Conservation (phyloP, 1,284 basidiomycete genomes). For the Leucocoprinus gongylophorus region DNA sequence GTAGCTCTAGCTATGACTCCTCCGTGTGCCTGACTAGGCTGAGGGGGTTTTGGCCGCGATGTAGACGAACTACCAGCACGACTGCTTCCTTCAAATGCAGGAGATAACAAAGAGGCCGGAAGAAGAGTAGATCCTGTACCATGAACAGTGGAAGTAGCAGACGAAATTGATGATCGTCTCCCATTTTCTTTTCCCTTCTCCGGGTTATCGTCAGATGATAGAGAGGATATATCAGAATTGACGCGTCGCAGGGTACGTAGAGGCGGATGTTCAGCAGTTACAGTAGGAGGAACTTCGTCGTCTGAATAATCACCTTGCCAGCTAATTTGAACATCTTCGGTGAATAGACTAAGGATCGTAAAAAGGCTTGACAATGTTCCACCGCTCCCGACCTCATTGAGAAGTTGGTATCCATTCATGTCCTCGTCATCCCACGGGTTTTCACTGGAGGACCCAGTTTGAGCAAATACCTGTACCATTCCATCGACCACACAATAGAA, state of each 20-base stretch:
- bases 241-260: conserved; percentile 23
- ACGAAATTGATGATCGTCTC: conserved; percentile 50
- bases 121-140: conserved; percentile 30
- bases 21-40: conserved; percentile 34
- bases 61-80: conserved; percentile 16
- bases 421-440: conserved; percentile 74
- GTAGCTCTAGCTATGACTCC: conserved; percentile 84
- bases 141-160: conserved; percentile 61
- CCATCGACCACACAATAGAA: conserved; percentile 97
- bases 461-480: conserved; percentile 79
- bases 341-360: conserved; percentile 93
- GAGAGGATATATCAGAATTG: conserved; percentile 57
- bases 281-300: conserved; percentile 12
- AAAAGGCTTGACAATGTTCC: conserved; percentile 94
- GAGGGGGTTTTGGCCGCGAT: conserved; percentile 10
- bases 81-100: conserved; percentile 22
- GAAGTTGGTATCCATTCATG: conserved; percentile 88
- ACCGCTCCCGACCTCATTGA: conserved; percentile 93
- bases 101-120: conserved; percentile 25
- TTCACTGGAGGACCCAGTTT: conserved; percentile 47
- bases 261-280: conserved; percentile 21
- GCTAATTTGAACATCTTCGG: conserved; percentile 92
- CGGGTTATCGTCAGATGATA: conserved; percentile 42
- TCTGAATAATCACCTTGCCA: conserved; percentile 64
- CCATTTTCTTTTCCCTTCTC: conserved; percentile 29